Base-by-base conservation (phyloP, 257 asterid genomes). In the Vinca minor region DNA sequence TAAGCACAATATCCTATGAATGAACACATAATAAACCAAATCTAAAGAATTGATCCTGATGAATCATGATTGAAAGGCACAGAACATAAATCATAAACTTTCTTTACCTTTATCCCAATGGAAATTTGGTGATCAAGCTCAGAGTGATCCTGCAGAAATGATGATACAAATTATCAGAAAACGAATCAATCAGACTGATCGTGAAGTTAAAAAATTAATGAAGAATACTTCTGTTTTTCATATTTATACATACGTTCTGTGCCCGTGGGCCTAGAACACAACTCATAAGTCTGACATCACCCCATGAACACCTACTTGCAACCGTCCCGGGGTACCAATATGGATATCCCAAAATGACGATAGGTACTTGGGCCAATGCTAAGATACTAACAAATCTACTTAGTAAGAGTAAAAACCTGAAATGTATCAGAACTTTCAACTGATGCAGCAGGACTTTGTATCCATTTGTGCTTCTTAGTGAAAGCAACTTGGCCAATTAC, bases 401-500 rank as follows among this genome's bases (percentile, higher is more conserved):
- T n/a, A 20, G 67, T 28, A 53, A 14, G 21, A 61, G 4, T 54
- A 26, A 66, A 31, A 79, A 82, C 96, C 96, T 83, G 83, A 41
- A 81, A 71, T 50, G 53, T 48, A 38, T 84, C 82, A 62, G 71
- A 66, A 77, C 60, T 68, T 67, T 77, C 74, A 57, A 69, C 52
- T 60, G 84, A 66, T 72, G 79, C 85, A 5, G 86, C 64, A 69
- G 74, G 65, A n/a, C n/a, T n/a, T n/a, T n/a, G n/a, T 65, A 88
- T 78, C 92, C 94, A 91, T 76, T 38, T 67, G 72, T 83, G 85
- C 57, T 67, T 81, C 73, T 78, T 73, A 4, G 76, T 68, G 64
- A 82, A 81, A 60, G 96, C 98, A 47, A 81, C 74, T 86, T 81
- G 77, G 36, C 96, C 98, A 69, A 91, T 80, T 28, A 79, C 69